Conservation (phyloP, 495 filamentous ascomycete genomes). For the Letharia lupina region DNA sequence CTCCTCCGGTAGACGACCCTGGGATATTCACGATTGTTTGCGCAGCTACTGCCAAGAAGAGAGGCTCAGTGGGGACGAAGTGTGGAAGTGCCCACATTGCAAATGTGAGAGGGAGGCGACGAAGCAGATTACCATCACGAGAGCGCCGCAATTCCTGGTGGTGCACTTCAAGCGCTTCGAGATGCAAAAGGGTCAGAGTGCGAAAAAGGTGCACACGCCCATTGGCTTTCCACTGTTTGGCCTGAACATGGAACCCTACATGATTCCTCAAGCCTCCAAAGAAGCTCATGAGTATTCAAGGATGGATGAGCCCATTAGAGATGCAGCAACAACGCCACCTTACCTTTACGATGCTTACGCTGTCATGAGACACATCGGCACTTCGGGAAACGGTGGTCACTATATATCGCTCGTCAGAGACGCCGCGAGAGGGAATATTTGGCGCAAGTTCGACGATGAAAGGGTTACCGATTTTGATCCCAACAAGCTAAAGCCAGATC, state of each 20-base stretch:
- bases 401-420: constrained; percentile 61
- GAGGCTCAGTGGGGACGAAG: constrained; percentile 55
- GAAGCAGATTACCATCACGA: constrained; percentile 65
- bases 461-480: constrained; percentile 51
- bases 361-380: constrained; percentile 59
- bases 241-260: constrained; percentile 47
- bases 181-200: constrained; percentile 45
- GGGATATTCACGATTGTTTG: constrained; percentile 55
- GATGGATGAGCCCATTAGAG: constrained; percentile 23
- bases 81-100: constrained; percentile 65
- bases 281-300: constrained; percentile 9
- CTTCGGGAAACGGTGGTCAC: constrained; percentile 56
- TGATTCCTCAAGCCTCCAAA: constrained; percentile 16
- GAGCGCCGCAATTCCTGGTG: constrained; percentile 62
- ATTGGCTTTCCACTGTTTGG: constrained; percentile 60
- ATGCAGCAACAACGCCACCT: constrained; percentile 49
- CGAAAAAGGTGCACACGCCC: constrained; percentile 58
- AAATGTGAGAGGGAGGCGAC: constrained; percentile 59
- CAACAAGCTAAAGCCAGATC: constrained; percentile 36
- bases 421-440: constrained; percentile 45
- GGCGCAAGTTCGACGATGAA: constrained; percentile 61
- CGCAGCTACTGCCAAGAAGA: constrained; percentile 62
- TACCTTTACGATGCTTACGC: constrained; percentile 67
- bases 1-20: constrained; percentile 31
- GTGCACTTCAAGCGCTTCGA: constrained; percentile 70